phyloP scores from a whole-genome alignment of 202 grass and related monocot species.

The Musa balbisiana region DNA sequence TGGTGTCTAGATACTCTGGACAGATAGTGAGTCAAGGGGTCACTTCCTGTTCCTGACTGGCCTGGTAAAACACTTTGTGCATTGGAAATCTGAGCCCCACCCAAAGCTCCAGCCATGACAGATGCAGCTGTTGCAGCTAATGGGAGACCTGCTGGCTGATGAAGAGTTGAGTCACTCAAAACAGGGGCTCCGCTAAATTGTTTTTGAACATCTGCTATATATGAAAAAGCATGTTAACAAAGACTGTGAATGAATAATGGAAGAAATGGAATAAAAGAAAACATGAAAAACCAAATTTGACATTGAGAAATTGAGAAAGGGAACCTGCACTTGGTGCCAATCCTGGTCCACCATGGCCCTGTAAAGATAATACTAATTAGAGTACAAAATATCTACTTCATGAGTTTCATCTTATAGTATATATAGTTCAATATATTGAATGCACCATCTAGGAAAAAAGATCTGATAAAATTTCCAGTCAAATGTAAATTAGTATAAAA shows the following conservation, averaged over 20 bases:
- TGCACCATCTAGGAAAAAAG: too few relatives aligned
- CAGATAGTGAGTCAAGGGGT: slow-evolving; percentile 82
- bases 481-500: too few relatives aligned
- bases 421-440: not conserved
- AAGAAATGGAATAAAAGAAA: slow-evolving; percentile 9
- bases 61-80: slow-evolving; percentile 52
- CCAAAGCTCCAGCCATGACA: slow-evolving; percentile 63
- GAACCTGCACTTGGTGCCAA: slow-evolving; percentile 59
- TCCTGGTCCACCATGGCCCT: slow-evolving; percentile 97
- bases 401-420: not conserved
- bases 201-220: slow-evolving; percentile 41
- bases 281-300: slow-evolving; percentile 12
- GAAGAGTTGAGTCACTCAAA: slow-evolving; percentile 40
- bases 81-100: slow-evolving; percentile 60
- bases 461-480: too few relatives aligned
- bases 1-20: slow-evolving; percentile 82
- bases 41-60: slow-evolving; percentile 63
- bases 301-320: not conserved
- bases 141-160: slow-evolving; percentile 74
- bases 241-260: slow-evolving; percentile 22
- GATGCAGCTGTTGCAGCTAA: slow-evolving; percentile 65
- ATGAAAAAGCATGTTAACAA: slow-evolving; percentile 26
- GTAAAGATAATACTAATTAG: slow-evolving; percentile 37
- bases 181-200: slow-evolving; percentile 29
- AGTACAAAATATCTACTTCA: not conserved